These are phyloP conservation scores for Torulaspora gathmanii DNA, from an alignment of 805 yeast species.

Conservation along the genomic window DNA sequence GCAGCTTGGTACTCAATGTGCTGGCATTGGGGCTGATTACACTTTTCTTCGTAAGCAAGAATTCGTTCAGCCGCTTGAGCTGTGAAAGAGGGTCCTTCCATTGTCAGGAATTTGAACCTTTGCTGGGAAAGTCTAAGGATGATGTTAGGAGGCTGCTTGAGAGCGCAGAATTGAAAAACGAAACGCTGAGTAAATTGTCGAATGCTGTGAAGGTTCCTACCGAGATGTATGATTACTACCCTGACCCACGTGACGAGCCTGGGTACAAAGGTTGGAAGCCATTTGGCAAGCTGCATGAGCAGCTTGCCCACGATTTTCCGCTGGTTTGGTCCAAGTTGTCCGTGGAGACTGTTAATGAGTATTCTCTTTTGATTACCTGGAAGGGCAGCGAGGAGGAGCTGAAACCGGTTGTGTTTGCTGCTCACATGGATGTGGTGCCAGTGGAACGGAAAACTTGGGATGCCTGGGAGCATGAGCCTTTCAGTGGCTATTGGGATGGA, in stretches of 20 bases:
- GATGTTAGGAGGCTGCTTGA: conserved; percentile 12
- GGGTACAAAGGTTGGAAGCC: conserved; percentile 37
- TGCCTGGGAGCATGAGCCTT: conserved; percentile 66
- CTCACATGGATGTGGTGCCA: conserved; percentile 82
- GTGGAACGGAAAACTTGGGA: conserved; percentile 52
- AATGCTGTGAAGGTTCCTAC: conserved; percentile 60
- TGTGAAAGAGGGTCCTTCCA: neutral
- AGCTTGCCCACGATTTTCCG: conserved; percentile 53
- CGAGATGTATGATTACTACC: conserved; percentile 48
- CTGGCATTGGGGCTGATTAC: neutral
- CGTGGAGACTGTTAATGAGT: conserved; percentile 53
- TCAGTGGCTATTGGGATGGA: conserved; percentile 58
- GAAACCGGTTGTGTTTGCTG: conserved; percentile 65
- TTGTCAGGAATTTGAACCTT: conserved; percentile 14
- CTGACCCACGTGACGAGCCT: conserved; percentile 46
- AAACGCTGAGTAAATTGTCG: conserved; percentile 42
- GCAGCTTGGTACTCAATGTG: neutral
- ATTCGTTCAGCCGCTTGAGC: neutral
- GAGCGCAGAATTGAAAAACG: conserved; percentile 34
- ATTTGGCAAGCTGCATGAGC: conserved; percentile 47
- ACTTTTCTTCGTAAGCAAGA: neutral
- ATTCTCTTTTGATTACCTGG: conserved; percentile 62
- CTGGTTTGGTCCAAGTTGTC: conserved; percentile 44
- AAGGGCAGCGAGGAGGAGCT: conserved; percentile 47
- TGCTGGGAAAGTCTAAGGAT: conserved; percentile 4